Evolutionary conservation across 1,139 yeast genomes (phyloP).

Genomic region (Chernovozyma aurita): DNA sequence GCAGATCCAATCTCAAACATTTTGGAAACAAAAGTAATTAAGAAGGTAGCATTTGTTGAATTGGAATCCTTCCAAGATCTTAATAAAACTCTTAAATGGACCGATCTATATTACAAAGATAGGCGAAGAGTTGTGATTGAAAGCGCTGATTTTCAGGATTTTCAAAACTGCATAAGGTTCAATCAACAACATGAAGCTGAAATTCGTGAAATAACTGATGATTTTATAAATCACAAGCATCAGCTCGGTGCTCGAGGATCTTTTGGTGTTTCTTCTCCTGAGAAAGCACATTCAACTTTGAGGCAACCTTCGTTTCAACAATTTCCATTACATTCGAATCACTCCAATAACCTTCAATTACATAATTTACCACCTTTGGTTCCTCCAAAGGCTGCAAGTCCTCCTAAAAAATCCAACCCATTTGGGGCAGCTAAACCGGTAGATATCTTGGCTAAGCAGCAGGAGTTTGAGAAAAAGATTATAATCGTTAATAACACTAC

Average conservation of each 20-base stretch:
- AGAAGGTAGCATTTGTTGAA: slow-evolving; percentile 63
- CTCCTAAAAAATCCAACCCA: slow-evolving; percentile 29
- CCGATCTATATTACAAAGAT: slow-evolving; percentile 37
- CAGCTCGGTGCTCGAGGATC: slow-evolving; percentile 8
- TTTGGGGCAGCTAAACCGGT: slow-evolving; percentile 48
- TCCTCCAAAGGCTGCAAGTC: slow-evolving; percentile 2
- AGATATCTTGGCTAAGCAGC: slow-evolving; percentile 35
- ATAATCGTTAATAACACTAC: slow-evolving; percentile 55
- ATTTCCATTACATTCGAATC: not conserved
- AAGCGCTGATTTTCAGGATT: slow-evolving; percentile 46
- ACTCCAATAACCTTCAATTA: not conserved
- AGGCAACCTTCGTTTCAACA: slow-evolving; percentile 1
- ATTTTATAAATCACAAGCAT: slow-evolving; percentile 17
- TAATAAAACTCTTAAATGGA: slow-evolving; percentile 43
- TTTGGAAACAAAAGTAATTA: slow-evolving; percentile 35
- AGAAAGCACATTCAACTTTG: not conserved
- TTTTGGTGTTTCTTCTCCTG: slow-evolving; percentile 8
- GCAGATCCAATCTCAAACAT: slow-evolving; percentile 40
- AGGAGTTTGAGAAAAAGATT: slow-evolving; percentile 43
- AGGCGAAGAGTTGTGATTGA: slow-evolving; percentile 40
- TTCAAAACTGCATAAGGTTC: slow-evolving; percentile 40
- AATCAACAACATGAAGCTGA: slow-evolving; percentile 33
- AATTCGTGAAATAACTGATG: slow-evolving; percentile 28
- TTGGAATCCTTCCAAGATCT: slow-evolving; percentile 43
- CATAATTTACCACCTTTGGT: slow-evolving; percentile 5